Percentiles rank a stretch among this genome's conserved stretches.
phyloP scores from a whole-genome alignment of 2,329 filamentous ascomycete species.

The Aspergillus vadensis region DNA sequence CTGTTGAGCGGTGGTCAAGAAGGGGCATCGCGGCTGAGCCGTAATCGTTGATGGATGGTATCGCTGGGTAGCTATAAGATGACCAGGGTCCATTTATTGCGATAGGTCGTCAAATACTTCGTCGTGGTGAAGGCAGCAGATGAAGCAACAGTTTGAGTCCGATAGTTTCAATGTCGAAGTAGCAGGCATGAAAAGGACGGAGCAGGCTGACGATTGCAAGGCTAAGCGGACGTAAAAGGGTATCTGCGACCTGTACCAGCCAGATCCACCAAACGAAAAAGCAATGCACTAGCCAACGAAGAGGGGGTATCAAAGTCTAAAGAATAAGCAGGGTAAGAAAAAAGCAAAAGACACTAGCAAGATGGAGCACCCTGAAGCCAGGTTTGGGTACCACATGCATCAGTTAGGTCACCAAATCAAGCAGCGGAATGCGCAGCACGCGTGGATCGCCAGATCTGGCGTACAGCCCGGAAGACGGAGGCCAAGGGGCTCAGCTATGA shows the following conservation, averaged over 20 bases:
- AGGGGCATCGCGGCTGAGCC: constrained; percentile 33
- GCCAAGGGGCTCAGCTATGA: constrained; percentile 18
- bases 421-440: constrained; percentile 12
- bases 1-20: constrained; percentile 31
- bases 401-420: constrained; percentile 18
- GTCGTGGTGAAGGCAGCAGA: not conserved
- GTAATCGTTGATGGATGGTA: constrained; percentile 14
- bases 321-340: constrained; percentile 4
- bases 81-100: constrained; percentile 28
- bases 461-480: constrained; percentile 13
- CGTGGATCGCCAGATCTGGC: constrained; percentile 21
- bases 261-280: constrained; percentile 30
- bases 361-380: constrained; percentile 6
- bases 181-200: constrained; percentile 6
- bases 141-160: not conserved
- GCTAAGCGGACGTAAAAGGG: constrained; percentile 8
- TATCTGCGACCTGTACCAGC: constrained; percentile 31
- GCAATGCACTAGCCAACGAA: constrained; percentile 20
- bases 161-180: constrained; percentile 7
- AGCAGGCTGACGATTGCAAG: constrained; percentile 9
- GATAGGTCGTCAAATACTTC: constrained; percentile 1
- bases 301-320: constrained; percentile 20
- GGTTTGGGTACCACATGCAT: constrained; percentile 16
- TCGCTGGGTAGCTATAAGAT: constrained; percentile 6
- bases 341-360: constrained; percentile 8